Evolutionary conservation across 495 filamentous ascomycete species (phyloP), one percentile per base, ranked within the genome.

Genomic region (Penicillium canariense): DNA sequence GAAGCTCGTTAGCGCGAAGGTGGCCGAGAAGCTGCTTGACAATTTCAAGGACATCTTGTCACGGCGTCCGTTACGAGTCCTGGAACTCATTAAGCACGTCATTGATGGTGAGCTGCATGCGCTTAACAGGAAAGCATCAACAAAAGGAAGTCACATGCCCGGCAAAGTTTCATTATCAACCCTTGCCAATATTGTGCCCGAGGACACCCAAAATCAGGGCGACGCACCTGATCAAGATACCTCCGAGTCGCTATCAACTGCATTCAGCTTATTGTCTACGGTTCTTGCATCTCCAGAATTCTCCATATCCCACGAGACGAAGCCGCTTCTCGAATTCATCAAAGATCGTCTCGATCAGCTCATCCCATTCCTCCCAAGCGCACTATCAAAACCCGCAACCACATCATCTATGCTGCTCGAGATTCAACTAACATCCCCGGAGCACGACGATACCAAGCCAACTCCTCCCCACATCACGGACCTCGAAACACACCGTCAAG

Each of bases 21-120:
- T 88, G 2, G 77, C 87, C 3, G 81, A 89, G 59, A 80, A 80
- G 45, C 77, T 92, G 65, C 83, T 89, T 59, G 80, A 81, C 30
- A 80, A 75, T 30, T 79, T 88, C 59, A 81, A 86, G 27, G 82
- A 87, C 18, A 85, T 83, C 50, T 78, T 91, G n/a, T 81, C 85
- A 28, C 77, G 75, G 28, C 79, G 84, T 32, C 83, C 87, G 2
- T 67, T 76, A 9, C 80, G 81, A 50, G 76, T 87, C n/a, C 70
- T 90, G 11, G 76, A 81, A 36, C 80, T 90, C 20, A 78, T 82
- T 61, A 72, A 77, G 54, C 71, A 87, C 54, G 68, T 90, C 11
- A 65, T 89, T 43, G 67, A 76, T 50, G 70, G 65, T 36, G 74
- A 71, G 58, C 54, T 71, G 17, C 59, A 54, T 39, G 59, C 52